Evolutionary conservation across 2,329 filamentous ascomycete genomes (phyloP).

Genomic region (Pyrenophora graminea): DNA sequence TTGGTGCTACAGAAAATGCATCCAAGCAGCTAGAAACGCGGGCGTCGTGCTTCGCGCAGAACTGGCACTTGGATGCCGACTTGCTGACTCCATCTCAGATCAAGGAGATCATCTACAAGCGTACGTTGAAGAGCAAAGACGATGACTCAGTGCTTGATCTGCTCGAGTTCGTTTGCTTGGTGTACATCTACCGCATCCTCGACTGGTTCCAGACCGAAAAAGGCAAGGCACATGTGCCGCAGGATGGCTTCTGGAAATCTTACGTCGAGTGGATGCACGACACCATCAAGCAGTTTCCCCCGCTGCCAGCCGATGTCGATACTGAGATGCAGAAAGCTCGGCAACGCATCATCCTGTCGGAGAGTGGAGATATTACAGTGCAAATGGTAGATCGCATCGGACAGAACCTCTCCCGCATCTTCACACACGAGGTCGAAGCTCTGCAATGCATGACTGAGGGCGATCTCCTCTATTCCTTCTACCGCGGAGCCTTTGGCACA

Average conservation of each 20-base stretch:
- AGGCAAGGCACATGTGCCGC: constrained; percentile 6
- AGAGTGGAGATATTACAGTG: constrained; percentile 10
- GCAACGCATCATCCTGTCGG: constrained; percentile 3
- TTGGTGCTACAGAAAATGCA: constrained; percentile 1
- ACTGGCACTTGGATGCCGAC: constrained; percentile 11
- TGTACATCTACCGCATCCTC: constrained; percentile 8
- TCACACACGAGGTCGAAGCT: constrained; percentile 8
- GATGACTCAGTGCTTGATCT: constrained; percentile 11
- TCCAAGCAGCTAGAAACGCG: constrained; percentile 6
- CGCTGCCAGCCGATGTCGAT: constrained; percentile 3
- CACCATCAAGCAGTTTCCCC: constrained; percentile 6
- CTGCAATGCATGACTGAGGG: constrained; percentile 12
- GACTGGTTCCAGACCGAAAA: constrained; percentile 8
- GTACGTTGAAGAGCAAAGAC: constrained; percentile 11
- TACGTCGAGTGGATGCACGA: constrained; percentile 13
- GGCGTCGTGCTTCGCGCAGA: constrained; percentile 9
- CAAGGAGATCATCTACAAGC: constrained; percentile 7
- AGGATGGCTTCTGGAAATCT: constrained; percentile 9
- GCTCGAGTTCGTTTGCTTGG: constrained; percentile 7
- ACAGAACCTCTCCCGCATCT: constrained; percentile 8
- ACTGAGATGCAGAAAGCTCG: constrained; percentile 7
- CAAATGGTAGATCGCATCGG: constrained; percentile 12
- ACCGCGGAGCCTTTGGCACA: constrained; percentile 5
- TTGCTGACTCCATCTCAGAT: constrained; percentile 4
- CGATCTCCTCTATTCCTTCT: constrained; percentile 10